Percentiles rank a stretch among this genome's conserved stretches.
Conservation (phyloP, 2,329 filamentous ascomycete genomes). For the Aureobasidium leucospermi region DNA sequence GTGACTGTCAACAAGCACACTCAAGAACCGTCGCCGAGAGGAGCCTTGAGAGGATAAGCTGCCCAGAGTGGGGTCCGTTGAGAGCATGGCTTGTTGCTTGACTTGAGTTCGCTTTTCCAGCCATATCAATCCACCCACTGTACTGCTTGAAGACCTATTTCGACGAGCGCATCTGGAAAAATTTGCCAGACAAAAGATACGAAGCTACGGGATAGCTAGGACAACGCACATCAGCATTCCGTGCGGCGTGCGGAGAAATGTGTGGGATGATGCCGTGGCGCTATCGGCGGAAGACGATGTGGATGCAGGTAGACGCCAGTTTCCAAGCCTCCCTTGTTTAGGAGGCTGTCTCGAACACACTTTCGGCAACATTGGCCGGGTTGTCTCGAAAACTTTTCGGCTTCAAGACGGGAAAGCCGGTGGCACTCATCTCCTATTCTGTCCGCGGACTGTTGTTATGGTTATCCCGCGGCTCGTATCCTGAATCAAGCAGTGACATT, state of each 20-base stretch:
- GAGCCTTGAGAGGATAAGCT: not conserved
- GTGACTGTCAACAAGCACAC: conserved; percentile 1
- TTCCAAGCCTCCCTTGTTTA: not conserved
- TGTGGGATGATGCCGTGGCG: conserved; percentile 4
- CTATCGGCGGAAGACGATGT: not conserved
- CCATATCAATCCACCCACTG: not conserved
- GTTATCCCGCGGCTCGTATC: not conserved
- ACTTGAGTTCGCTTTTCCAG: not conserved
- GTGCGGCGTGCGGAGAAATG: conserved; percentile 3
- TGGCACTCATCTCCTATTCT: not conserved
- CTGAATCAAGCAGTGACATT: not conserved
- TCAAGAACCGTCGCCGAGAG: not conserved
- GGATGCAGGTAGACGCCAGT: not conserved
- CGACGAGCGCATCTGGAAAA: not conserved
- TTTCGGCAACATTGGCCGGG: not conserved
- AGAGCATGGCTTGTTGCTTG: not conserved
- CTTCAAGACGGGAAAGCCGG: not conserved
- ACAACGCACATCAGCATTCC: conserved; percentile 2
- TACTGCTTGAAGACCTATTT: not conserved
- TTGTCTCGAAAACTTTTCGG: not conserved
- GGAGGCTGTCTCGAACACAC: not conserved
- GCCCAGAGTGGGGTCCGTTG: not conserved
- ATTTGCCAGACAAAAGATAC: not conserved
- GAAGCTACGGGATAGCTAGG: not conserved
- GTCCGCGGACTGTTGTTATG: not conserved